Conservation (phyloP, 2,329 filamentous ascomycete genomes). For the Ascochyta lentis region DNA sequence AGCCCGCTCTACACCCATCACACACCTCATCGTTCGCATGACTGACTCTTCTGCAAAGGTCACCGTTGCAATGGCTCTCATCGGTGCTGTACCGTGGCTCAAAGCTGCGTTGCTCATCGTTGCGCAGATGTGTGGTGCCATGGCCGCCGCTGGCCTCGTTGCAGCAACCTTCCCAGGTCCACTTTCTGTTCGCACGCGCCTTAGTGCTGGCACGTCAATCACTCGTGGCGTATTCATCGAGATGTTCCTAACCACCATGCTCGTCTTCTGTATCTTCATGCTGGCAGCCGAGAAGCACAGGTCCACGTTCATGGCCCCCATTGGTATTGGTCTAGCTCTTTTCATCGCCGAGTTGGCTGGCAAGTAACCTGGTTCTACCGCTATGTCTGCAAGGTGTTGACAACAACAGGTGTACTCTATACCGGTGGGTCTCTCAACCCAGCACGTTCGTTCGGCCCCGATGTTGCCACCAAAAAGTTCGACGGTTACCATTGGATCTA, state of each 20-base stretch:
- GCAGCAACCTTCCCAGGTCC: conserved; percentile 54
- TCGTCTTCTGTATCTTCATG: conserved; percentile 59
- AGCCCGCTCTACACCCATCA: conserved; percentile 2
- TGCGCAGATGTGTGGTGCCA: conserved; percentile 54
- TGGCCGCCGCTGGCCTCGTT: conserved; percentile 55
- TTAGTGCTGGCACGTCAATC: conserved; percentile 52
- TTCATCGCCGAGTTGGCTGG: conserved; percentile 56
- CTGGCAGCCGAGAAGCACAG: conserved; percentile 52
- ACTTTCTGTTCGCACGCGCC: conserved; percentile 54
- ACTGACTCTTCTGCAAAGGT: conserved; percentile 44
- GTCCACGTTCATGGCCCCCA: conserved; percentile 49
- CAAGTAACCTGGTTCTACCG: conserved; percentile 15
- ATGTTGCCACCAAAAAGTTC: conserved; percentile 53
- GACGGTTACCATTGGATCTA: conserved; percentile 59
- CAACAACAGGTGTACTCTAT: conserved; percentile 51
- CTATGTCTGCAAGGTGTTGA: conserved; percentile 14
- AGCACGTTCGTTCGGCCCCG: conserved; percentile 58
- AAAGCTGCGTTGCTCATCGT: conserved; percentile 54
- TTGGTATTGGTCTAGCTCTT: conserved; percentile 54
- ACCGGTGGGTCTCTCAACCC: conserved; percentile 58
- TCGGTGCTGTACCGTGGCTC: conserved; percentile 56
- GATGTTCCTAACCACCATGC: conserved; percentile 58
- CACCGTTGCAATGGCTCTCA: conserved; percentile 56
- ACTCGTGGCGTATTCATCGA: conserved; percentile 58
- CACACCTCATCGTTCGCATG: too few relatives aligned